Base-by-base conservation (phyloP, 495 filamentous ascomycete species). In the Extremus antarcticus region DNA sequence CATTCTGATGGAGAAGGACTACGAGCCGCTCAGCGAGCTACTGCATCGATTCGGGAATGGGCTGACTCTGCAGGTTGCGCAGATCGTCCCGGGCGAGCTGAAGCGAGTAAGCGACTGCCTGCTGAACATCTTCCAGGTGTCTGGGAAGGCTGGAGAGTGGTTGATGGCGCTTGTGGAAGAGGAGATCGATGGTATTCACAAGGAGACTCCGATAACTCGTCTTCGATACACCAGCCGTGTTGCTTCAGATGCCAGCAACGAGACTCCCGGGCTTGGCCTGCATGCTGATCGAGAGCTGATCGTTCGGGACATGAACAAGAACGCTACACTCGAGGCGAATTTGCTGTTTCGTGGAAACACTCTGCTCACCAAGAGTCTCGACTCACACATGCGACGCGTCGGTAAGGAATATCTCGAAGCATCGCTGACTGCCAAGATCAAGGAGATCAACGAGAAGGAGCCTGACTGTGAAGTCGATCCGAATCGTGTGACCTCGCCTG, bases 401-500 rank as follows among this genome's bases (percentile, higher is more conserved):
- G 92, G 92, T 22, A 88, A 90, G 56, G 90, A 97, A 62, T 99
- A 95, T 63, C 70, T 99, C 1, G 87, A 90, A 59, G 88, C 94
- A 39, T 88, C 87, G 0, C 77, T 99, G 45, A 77, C 79, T n/a
- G 87, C 89, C 49, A 90, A 86, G 65, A 77, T 97, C 43, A 72
- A 76, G 51, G 86, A 92, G 61, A 94, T 97, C 65, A 89, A 91
- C 58, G 83, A 87, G 51, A 82, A 83, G 53, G 87, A 96, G 66
- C 83, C 83, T 10, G 87, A 96, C 57, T 97, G 92, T 67, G 92
- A 99, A 65, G 90, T 99, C 13, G 91, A 99, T 67, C 92, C 92
- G 23, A 80, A 81, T 58, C 78, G 84, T 25, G 72, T 94, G 40
- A 74, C 80, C 52, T 76, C 80, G 40, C 74, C 76, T 1, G 85